A percentile compares a stretch with the other conserved stretches of the same genome.
phyloP scores from a whole-genome alignment of 305 asterid genomes.

The Fraxinus platypoda region DNA sequence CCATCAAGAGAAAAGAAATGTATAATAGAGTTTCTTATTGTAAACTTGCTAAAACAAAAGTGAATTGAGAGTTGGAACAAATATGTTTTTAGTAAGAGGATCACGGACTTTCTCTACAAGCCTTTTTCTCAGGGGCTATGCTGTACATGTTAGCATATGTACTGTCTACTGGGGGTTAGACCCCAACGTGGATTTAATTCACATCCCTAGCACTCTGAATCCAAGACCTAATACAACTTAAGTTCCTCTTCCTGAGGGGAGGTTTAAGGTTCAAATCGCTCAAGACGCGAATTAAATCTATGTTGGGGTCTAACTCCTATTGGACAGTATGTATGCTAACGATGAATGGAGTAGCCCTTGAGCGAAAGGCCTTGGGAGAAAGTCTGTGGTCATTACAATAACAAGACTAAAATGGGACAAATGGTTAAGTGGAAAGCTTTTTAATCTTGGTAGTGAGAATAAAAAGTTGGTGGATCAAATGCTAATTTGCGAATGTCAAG shows the following conservation, averaged over 20 bases:
- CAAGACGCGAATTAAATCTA: not conserved
- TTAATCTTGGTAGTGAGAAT: slow-evolving; percentile 19
- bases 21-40: slow-evolving; percentile 38
- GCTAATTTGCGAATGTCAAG: slow-evolving; percentile 28
- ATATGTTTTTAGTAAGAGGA: slow-evolving; percentile 31
- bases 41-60: slow-evolving; percentile 33
- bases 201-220: not conserved
- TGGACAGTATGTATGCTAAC: not conserved
- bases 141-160: not conserved
- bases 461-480: slow-evolving; percentile 31
- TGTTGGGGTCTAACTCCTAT: not conserved
- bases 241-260: not conserved
- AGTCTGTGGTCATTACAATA: not conserved
- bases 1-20: slow-evolving; percentile 61
- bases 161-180: not conserved
- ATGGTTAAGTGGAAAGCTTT: slow-evolving; percentile 28
- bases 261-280: not conserved
- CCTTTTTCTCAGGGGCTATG: not conserved
- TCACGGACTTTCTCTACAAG: slow-evolving; percentile 15
- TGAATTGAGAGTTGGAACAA: slow-evolving; percentile 33
- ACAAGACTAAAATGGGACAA: slow-evolving; percentile 29
- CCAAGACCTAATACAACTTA: not conserved
- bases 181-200: not conserved
- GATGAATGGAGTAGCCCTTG: not conserved
- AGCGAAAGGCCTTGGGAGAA: not conserved